Conservation (phyloP, 192 early-diverging fungal species). For the Dimargaris verticillata region DNA sequence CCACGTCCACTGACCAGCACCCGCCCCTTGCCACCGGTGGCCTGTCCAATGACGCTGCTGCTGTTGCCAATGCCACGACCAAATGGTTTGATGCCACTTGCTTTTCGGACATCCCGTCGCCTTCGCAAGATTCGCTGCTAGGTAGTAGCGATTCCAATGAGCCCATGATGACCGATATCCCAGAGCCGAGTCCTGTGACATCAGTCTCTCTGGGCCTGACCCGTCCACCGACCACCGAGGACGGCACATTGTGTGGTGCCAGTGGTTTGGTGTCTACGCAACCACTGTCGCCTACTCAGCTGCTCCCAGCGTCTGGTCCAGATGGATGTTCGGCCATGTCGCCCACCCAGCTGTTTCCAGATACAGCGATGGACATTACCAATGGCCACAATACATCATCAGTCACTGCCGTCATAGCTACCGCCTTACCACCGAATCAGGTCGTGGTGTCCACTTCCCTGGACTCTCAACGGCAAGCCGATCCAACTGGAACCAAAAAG, state of each 20-base stretch:
- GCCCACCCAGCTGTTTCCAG: not conserved
- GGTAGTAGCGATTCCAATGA: not conserved
- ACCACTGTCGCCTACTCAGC: no score
- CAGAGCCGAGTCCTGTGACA: not conserved
- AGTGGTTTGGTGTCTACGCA: no score
- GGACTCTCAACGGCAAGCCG: not conserved
- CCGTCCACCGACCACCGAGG: not conserved
- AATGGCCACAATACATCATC: no score
- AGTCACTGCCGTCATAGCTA: not conserved
- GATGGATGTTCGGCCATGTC: not conserved
- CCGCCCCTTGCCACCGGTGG: not conserved
- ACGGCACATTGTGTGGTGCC: no score
- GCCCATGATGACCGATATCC: not conserved
- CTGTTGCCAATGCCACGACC: not conserved
- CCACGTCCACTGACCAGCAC: not conserved
- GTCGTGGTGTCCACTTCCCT: not conserved
- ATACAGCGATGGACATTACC: not conserved
- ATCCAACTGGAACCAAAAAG: not conserved
- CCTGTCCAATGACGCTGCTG: not conserved
- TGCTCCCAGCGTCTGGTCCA: not conserved
- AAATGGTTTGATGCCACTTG: conserved; percentile 4
- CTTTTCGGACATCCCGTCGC: not conserved
- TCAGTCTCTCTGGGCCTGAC: not conserved
- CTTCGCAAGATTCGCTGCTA: conserved; percentile 3
- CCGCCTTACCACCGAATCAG: not conserved